These are phyloP conservation scores for Heliosperma pusillum DNA, from an alignment of 148 eudicot genomes.

Conservation along the genomic window DNA sequence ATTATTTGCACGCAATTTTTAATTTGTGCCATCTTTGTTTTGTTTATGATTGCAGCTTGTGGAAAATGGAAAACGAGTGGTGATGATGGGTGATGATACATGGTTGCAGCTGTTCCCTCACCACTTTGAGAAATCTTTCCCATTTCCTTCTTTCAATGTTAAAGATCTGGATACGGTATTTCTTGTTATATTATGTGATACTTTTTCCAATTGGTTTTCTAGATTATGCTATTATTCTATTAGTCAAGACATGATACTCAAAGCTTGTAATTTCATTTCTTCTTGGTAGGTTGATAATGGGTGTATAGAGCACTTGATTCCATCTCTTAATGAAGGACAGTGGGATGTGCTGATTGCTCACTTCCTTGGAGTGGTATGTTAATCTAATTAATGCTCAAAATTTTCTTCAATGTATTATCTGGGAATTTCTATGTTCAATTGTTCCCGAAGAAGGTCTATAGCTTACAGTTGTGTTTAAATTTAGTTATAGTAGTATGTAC, in stretches of 20 bases:
- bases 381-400: neutral
- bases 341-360: slow-evolving; percentile 99
- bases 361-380: slow-evolving; percentile 96
- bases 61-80: slow-evolving; percentile 87
- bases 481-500: neutral
- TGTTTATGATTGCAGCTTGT: slow-evolving; percentile 47
- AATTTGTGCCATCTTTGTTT: neutral
- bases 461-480: neutral
- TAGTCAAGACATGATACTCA: neutral
- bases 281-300: slow-evolving; percentile 79
- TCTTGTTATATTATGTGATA: slow-evolving; percentile 3
- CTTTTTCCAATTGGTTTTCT: neutral
- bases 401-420: slow-evolving; percentile 5
- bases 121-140: slow-evolving; percentile 79
- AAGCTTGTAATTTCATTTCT: slow-evolving; percentile 8
- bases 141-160: slow-evolving; percentile 93
- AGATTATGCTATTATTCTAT: slow-evolving; percentile 3
- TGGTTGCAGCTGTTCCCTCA: slow-evolving; percentile 93
- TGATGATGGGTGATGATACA: slow-evolving; percentile 99
- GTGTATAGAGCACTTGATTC: slow-evolving; percentile 73
- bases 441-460: neutral
- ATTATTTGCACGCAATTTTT: neutral
- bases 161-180: slow-evolving; percentile 94
- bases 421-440: neutral
- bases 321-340: slow-evolving; percentile 57